Conservation (phyloP, 108 stramenopile species). For the Asterionellopsis glacialis region DNA sequence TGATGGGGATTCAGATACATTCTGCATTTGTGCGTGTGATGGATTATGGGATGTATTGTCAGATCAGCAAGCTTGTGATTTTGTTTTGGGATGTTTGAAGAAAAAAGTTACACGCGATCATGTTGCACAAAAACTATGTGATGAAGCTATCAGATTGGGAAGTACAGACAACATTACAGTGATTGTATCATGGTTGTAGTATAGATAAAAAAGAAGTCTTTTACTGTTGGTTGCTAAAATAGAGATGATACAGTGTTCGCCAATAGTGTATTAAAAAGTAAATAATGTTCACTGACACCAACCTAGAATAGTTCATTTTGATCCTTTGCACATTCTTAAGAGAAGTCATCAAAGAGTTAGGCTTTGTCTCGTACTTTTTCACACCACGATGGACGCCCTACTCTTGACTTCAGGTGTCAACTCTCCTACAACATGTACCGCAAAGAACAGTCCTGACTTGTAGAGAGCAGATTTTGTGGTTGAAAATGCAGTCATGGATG, state of each 20-base stretch:
- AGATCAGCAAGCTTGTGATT: constrained; percentile 76
- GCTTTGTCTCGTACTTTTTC: too few relatives aligned
- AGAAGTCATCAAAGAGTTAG: too few relatives aligned
- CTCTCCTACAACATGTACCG: constrained; percentile 38
- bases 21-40: constrained; percentile 85
- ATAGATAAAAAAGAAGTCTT: not conserved
- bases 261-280: too few relatives aligned
- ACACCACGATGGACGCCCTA: constrained; percentile 45
- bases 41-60: constrained; percentile 90
- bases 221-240: too few relatives aligned
- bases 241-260: too few relatives aligned
- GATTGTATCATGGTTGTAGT: constrained; percentile 71
- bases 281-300: too few relatives aligned
- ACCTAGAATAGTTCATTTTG: too few relatives aligned
- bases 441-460: constrained; percentile 57
- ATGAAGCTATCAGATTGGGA: constrained; percentile 65
- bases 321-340: too few relatives aligned
- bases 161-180: constrained; percentile 84
- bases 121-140: constrained; percentile 48
- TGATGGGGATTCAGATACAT: constrained; percentile 27
- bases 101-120: constrained; percentile 17
- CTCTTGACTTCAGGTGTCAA: constrained; percentile 56
- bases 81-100: constrained; percentile 32
- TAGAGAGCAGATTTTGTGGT: constrained; percentile 43
- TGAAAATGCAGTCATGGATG: constrained; percentile 63